Evolutionary conservation across 495 filamentous ascomycete species (phyloP).

Genomic region (Lepraria neglecta): DNA sequence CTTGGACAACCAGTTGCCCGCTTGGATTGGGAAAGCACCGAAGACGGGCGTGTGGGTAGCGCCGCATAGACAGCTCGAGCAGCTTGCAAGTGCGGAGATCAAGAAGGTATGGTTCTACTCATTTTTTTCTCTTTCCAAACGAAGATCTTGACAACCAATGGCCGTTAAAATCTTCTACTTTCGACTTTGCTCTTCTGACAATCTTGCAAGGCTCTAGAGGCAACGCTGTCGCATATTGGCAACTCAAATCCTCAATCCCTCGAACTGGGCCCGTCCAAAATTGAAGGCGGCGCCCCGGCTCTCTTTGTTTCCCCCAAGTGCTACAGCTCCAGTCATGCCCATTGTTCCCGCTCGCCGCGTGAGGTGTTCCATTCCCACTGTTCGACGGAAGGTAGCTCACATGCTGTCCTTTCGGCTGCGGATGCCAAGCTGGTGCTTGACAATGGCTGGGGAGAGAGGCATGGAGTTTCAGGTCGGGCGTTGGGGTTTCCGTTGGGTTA

Average conservation of each 20-base stretch:
- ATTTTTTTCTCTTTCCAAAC: not conserved
- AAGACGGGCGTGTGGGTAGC: constrained; percentile 6
- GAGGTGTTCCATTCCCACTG: constrained; percentile 16
- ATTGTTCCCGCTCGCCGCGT: not conserved
- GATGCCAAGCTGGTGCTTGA: constrained; percentile 19
- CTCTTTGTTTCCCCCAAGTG: constrained; percentile 6
- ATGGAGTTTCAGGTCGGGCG: not conserved
- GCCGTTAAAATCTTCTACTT: not conserved
- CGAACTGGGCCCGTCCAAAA: constrained; percentile 1
- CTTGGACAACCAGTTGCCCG: not conserved
- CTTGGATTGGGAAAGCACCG: constrained; percentile 1
- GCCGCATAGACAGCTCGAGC: constrained; percentile 12
- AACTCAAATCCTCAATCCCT: not conserved
- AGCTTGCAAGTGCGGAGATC: not conserved
- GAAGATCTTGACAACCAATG: not conserved
- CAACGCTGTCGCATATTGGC: not conserved
- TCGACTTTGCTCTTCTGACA: not conserved
- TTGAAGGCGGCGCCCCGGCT: constrained; percentile 13
- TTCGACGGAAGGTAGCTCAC: constrained; percentile 8
- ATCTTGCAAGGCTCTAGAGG: constrained; percentile 5
- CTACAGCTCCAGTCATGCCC: not conserved
- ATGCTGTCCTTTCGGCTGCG: constrained; percentile 14
- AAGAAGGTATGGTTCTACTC: constrained; percentile 9
- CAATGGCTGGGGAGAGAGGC: constrained; percentile 17
- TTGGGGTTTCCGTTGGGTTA: constrained; percentile 12